Percentiles rank a stretch among this genome's conserved stretches.
Evolutionary conservation across 1,284 basidiomycete species (phyloP).

Genomic region (Coniophora puteana): DNA sequence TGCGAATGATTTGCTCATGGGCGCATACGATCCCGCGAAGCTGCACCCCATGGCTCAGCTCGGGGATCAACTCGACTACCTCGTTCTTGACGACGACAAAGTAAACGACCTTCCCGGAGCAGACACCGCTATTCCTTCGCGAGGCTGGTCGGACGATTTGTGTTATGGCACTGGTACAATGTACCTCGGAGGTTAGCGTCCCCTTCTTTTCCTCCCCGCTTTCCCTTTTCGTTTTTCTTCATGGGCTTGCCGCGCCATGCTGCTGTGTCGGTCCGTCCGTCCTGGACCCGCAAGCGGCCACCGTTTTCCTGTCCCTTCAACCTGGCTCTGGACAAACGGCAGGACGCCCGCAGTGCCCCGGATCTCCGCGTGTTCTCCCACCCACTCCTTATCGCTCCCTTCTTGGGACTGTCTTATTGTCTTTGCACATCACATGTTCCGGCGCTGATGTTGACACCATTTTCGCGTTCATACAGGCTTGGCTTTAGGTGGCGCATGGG

Average conservation of each 20-base stretch:
- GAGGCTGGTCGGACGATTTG: constrained; percentile 99
- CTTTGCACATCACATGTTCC: constrained; percentile 70
- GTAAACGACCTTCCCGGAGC: constrained; percentile 83
- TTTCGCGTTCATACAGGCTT: constrained; percentile 78
- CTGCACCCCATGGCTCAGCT: constrained; percentile 89
- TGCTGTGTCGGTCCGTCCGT: no score
- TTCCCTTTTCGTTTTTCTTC: constrained; percentile 44
- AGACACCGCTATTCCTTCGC: constrained; percentile 82
- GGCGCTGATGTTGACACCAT: no score
- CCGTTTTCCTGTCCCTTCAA: no score
- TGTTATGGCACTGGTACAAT: constrained; percentile 99
- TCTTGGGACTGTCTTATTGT: constrained; percentile 70
- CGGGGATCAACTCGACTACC: constrained; percentile 87
- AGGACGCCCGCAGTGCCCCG: constrained; percentile 38
- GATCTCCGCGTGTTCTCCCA: constrained; percentile 32
- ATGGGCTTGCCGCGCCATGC: constrained; percentile 53
- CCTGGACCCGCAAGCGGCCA: no score
- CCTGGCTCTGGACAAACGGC: no score
- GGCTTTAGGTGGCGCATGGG: constrained; percentile 92
- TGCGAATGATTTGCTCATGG: constrained; percentile 80
- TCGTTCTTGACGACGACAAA: constrained; percentile 93
- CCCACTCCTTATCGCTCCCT: constrained; percentile 69
- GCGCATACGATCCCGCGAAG: constrained; percentile 84
- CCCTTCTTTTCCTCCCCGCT: no score
- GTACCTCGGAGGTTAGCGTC: constrained; percentile 88